Percentiles rank a stretch among this genome's conserved stretches.
Conservation (phyloP, 768 basidiomycete genomes). For the Chiua virens region DNA sequence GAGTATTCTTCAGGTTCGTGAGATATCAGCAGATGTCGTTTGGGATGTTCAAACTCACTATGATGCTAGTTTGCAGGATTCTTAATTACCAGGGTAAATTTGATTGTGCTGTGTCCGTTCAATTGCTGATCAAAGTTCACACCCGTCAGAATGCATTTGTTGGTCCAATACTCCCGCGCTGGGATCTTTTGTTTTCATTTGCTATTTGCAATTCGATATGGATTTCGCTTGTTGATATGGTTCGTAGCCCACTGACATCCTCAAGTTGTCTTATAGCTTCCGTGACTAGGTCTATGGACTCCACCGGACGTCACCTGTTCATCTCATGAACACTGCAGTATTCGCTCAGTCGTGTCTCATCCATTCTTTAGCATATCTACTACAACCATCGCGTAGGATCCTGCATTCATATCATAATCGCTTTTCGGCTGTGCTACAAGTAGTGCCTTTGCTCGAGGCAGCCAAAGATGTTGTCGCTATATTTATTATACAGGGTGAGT, state of each 20-base stretch:
- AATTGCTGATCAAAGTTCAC: background rate
- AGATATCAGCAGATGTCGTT: background rate
- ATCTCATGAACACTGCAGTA: constrained; percentile 24
- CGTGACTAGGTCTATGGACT: constrained; percentile 22
- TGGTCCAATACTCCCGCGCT: constrained; percentile 3
- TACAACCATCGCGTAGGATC: constrained; percentile 1
- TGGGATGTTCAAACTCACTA: constrained; percentile 2
- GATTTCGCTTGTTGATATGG: constrained; percentile 24
- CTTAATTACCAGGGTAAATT: constrained; percentile 28
- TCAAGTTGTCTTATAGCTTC: background rate
- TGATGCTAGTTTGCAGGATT: constrained; percentile 32
- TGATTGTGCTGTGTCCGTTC: background rate
- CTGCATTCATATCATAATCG: constrained; percentile 1
- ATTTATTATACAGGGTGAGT: constrained; percentile 27
- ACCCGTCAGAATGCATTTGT: constrained; percentile 18
- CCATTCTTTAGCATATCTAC: constrained; percentile 14
- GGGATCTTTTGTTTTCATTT: constrained; percentile 14
- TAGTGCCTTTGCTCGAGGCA: constrained; percentile 16
- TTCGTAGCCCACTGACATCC: constrained; percentile 7
- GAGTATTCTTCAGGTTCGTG: constrained; percentile 34
- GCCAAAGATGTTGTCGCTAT: constrained; percentile 18
- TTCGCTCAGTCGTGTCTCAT: constrained; percentile 24
- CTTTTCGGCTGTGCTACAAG: constrained; percentile 12
- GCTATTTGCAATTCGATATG: constrained; percentile 22
- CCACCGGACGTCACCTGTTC: constrained; percentile 13